These are phyloP conservation scores for Wickerhamiella australiensis DNA, from an alignment of 805 yeast species.

Conservation along the genomic window DNA sequence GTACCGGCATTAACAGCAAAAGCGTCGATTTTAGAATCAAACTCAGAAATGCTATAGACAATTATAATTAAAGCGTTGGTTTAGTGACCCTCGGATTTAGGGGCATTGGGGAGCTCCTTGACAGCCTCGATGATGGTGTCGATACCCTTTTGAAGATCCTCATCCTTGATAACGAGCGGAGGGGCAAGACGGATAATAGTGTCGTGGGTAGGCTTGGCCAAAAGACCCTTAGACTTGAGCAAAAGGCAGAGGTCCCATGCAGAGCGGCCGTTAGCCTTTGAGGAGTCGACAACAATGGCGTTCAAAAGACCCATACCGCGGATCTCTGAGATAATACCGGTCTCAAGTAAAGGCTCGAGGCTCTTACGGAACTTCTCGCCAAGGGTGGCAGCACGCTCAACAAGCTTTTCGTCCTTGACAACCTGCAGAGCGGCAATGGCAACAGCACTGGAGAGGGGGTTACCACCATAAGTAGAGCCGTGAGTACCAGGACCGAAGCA, in stretches of 20 bases:
- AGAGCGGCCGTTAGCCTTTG: constrained; percentile 73
- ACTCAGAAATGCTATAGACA: too few relatives aligned
- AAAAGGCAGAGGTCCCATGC: constrained; percentile 94
- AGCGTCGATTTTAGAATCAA: too few relatives aligned
- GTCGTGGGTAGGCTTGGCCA: constrained; percentile 95
- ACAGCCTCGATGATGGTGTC: constrained; percentile 55
- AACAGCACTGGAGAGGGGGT: constrained; percentile 85
- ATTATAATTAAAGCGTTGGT: not conserved
- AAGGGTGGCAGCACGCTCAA: constrained; percentile 57
- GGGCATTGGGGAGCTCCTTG: constrained; percentile 30
- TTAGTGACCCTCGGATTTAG: constrained; percentile 14
- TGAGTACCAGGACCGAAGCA: constrained; percentile 90
- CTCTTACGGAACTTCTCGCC: constrained; percentile 57
- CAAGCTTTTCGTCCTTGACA: constrained; percentile 74
- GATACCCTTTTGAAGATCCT: constrained; percentile 73
- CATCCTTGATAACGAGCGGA: constrained; percentile 81
- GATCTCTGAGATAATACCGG: constrained; percentile 48
- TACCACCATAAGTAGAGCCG: constrained; percentile 97
- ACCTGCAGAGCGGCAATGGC: constrained; percentile 90
- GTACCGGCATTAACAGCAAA: too few relatives aligned
- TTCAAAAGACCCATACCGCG: constrained; percentile 78
- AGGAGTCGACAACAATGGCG: constrained; percentile 82
- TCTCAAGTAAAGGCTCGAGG: constrained; percentile 27
- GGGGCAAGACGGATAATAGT: constrained; percentile 94
- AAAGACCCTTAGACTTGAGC: constrained; percentile 77